These are phyloP conservation scores for Myriosclerotinia scirpicola DNA, from an alignment of 2,329 filamentous ascomycete species.

Conservation along the genomic window DNA sequence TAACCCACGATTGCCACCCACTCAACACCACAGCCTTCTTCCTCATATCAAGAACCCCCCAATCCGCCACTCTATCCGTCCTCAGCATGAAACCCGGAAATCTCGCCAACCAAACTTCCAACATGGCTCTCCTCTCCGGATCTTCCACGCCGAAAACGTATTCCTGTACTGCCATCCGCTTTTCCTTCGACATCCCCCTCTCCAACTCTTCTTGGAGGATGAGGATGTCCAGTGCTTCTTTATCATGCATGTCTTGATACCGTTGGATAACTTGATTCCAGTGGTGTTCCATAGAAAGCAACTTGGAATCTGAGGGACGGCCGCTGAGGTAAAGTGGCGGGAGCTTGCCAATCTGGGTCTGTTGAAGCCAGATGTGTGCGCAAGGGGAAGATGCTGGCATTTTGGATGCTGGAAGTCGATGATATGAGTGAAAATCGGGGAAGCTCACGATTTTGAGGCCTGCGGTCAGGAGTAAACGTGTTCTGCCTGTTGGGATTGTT, in stretches of 20 bases:
- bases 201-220: constrained; percentile 13
- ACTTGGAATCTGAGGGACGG: background rate
- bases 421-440: background rate
- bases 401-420: background rate
- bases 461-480: background rate
- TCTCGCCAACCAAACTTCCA: constrained; percentile 14
- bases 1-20: constrained; percentile 7
- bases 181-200: constrained; percentile 13
- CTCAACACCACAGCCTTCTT: background rate
- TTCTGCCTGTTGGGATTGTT: background rate
- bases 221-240: background rate
- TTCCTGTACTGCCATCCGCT: background rate
- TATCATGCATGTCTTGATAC: background rate
- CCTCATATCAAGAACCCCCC: background rate
- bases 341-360: constrained; percentile 2
- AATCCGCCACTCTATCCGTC: constrained; percentile 9
- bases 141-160: constrained; percentile 1
- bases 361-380: background rate
- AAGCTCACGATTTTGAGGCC: background rate
- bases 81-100: constrained; percentile 16
- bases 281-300: constrained; percentile 11
- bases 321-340: constrained; percentile 16
- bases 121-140: constrained; percentile 13
- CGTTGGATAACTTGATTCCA: constrained; percentile 4
- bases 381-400: background rate